These are phyloP conservation scores for Penicillium occitanis DNA, from an alignment of 2,329 filamentous ascomycete genomes.

Conservation along the genomic window DNA sequence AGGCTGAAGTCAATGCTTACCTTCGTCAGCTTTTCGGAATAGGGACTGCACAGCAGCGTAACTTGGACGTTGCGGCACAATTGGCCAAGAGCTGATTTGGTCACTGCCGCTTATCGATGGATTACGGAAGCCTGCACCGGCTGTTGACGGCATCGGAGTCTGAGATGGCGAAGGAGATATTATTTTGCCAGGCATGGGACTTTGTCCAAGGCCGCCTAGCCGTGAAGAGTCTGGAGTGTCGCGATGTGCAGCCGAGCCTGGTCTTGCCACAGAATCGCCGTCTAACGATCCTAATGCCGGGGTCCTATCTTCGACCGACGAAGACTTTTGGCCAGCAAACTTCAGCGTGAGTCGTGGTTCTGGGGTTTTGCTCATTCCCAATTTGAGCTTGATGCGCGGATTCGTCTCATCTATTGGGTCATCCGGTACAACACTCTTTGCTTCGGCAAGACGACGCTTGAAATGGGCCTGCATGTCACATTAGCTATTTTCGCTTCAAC, in stretches of 20 bases:
- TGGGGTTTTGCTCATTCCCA: slow-evolving; percentile 49
- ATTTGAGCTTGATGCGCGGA: slow-evolving; percentile 78
- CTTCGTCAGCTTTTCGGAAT: slow-evolving; percentile 48
- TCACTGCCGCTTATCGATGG: slow-evolving; percentile 1
- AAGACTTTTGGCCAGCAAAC: slow-evolving; percentile 60
- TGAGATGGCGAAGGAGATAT: slow-evolving; percentile 13
- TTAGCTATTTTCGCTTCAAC: slow-evolving; percentile 20
- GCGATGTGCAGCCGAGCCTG: slow-evolving; percentile 32
- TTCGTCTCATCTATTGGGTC: slow-evolving; percentile 47
- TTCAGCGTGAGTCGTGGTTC: slow-evolving; percentile 68
- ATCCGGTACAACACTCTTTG: slow-evolving; percentile 70
- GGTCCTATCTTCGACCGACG: slow-evolving; percentile 40
- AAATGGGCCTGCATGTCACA: slow-evolving; percentile 61
- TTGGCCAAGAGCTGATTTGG: slow-evolving; percentile 1
- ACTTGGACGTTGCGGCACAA: slow-evolving; percentile 9
- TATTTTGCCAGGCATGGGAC: slow-evolving; percentile 11
- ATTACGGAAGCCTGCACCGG: neutral
- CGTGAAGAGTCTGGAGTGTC: slow-evolving; percentile 17
- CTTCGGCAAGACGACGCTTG: slow-evolving; percentile 65
- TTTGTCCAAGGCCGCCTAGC: slow-evolving; percentile 20
- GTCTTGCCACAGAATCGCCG: slow-evolving; percentile 54
- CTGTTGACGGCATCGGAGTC: neutral
- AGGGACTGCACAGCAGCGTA: slow-evolving; percentile 40
- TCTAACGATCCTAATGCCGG: slow-evolving; percentile 53
- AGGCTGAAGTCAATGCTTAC: slow-evolving; percentile 37